A percentile compares a stretch with the other conserved stretches of the same genome.
These are phyloP conservation scores for Pleomassaria siparia DNA, from an alignment of 2,329 filamentous ascomycete species.

Conservation along the genomic window DNA sequence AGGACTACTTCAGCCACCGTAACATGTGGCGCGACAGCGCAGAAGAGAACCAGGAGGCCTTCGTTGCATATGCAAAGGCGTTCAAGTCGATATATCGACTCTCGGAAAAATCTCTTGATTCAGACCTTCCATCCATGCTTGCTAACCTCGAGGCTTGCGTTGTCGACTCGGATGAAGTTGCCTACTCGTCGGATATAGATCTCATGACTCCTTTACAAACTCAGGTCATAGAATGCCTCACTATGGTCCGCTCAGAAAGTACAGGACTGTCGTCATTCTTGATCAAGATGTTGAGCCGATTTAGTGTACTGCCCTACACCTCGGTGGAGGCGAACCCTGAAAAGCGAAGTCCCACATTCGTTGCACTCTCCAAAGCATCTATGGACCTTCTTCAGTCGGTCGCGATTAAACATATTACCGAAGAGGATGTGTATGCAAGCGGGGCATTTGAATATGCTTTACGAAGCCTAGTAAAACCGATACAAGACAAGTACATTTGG, in stretches of 20 bases:
- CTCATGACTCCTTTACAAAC: slow-evolving; percentile 72
- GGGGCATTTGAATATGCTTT: slow-evolving; percentile 68
- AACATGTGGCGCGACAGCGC: slow-evolving; percentile 20
- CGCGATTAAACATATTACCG: slow-evolving; percentile 60
- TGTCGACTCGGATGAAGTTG: slow-evolving; percentile 66
- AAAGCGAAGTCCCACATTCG: slow-evolving; percentile 69
- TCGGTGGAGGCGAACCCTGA: slow-evolving; percentile 18
- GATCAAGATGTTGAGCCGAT: slow-evolving; percentile 67
- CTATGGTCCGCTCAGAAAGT: slow-evolving; percentile 67
- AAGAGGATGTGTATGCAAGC: slow-evolving; percentile 69
- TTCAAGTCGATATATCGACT: slow-evolving; percentile 78
- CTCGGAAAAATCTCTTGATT: slow-evolving; percentile 63
- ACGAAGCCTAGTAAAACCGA: slow-evolving; percentile 66
- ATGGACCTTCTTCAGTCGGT: slow-evolving; percentile 70
- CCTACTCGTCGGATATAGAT: slow-evolving; percentile 73
- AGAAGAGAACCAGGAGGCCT: slow-evolving; percentile 70
- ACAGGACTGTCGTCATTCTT: slow-evolving; percentile 67
- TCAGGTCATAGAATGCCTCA: slow-evolving; percentile 67
- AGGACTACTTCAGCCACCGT: slow-evolving; percentile 32
- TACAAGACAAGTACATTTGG: slow-evolving; percentile 80
- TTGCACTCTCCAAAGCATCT: slow-evolving; percentile 82
- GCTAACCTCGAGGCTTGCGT: slow-evolving; percentile 70
- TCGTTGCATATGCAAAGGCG: slow-evolving; percentile 80
- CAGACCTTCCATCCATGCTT: slow-evolving; percentile 68
- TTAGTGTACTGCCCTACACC: slow-evolving; percentile 70